Conservation (phyloP, 1,139 yeast genomes). For the Pneumocystis murina region DNA sequence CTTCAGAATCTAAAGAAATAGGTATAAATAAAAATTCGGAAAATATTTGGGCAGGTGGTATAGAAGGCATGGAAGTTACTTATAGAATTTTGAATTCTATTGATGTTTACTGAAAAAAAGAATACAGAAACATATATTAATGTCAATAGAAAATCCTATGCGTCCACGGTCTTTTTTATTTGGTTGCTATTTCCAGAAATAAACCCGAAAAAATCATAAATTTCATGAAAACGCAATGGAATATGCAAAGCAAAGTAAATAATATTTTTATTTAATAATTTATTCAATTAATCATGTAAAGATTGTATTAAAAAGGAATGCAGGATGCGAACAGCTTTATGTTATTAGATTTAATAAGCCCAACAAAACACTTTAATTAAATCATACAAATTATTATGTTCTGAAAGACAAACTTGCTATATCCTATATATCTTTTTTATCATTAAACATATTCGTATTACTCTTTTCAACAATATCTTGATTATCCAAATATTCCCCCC, state of each 20-base stretch:
- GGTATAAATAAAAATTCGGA: constrained; percentile 5
- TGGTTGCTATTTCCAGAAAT: constrained; percentile 12
- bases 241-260: neutral
- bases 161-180: constrained; percentile 9
- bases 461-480: neutral
- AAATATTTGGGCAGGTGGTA: constrained; percentile 13
- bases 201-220: constrained; percentile 6
- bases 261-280: neutral
- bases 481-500: constrained; percentile 22
- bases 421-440: neutral
- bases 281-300: constrained; percentile 1
- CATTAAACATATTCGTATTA: neutral
- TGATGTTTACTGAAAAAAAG: neutral
- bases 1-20: constrained; percentile 7
- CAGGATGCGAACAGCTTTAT: constrained; percentile 11
- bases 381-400: neutral
- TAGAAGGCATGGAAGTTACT: constrained; percentile 11
- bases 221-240: neutral
- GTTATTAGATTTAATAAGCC: constrained; percentile 7
- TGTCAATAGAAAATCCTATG: constrained; percentile 3
- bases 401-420: neutral
- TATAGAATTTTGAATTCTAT: constrained; percentile 1
- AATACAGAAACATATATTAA: neutral
- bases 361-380: neutral
- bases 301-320: constrained; percentile 7